Evolutionary conservation across 306 rosid genomes (phyloP).

Genomic region (Ammopiptanthus mongolicus): DNA sequence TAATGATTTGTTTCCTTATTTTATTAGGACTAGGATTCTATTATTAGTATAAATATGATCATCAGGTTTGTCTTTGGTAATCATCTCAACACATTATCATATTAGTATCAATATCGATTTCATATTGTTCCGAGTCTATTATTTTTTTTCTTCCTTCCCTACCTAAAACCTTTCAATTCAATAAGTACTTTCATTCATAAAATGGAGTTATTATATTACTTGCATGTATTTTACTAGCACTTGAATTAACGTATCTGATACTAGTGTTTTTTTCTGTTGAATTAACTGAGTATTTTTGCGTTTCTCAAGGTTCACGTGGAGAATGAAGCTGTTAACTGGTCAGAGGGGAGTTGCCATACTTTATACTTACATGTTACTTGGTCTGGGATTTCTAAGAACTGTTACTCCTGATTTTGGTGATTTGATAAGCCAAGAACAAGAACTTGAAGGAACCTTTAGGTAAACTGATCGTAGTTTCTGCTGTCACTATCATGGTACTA

Average conservation of each 20-base stretch:
- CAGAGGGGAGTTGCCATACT: constrained; percentile 90
- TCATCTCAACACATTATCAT: no score
- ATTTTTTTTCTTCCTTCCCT: no score
- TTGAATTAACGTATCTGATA: constrained; percentile 7
- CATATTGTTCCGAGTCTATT: no score
- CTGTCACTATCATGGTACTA: constrained; percentile 15
- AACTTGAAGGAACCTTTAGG: constrained; percentile 97
- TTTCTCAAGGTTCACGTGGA: constrained; percentile 94
- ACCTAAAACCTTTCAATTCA: no score
- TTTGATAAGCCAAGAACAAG: constrained; percentile 84
- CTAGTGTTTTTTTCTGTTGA: neutral
- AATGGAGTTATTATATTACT: neutral
- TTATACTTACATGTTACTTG: constrained; percentile 93
- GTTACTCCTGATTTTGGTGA: constrained; percentile 98
- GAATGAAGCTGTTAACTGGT: constrained; percentile 97
- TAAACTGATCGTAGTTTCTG: constrained; percentile 27
- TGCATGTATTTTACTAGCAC: neutral
- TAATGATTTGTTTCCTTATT: no score
- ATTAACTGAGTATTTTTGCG: neutral
- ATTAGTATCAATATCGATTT: no score
- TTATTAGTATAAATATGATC: no score
- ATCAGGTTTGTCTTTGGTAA: no score
- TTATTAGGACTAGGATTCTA: no score
- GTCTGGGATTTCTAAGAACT: constrained; percentile 82
- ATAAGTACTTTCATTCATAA: constrained; percentile 31